Evolutionary conservation across 2,329 filamentous ascomycete genomes (phyloP).

Genomic region (Diaporthe destruens): DNA sequence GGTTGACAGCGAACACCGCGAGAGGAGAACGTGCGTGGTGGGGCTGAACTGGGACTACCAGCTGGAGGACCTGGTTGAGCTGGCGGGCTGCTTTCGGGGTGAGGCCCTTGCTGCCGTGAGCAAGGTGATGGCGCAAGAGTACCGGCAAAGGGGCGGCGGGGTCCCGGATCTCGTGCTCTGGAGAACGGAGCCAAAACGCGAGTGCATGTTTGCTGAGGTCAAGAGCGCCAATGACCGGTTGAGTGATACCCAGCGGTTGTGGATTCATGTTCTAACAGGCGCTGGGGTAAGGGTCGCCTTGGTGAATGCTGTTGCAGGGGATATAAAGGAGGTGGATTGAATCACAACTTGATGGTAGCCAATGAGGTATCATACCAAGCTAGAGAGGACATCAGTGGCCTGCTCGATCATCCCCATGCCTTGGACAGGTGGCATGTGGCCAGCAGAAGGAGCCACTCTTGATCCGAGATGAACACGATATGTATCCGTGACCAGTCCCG

Average conservation of each 20-base stretch:
- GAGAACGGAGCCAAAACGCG: constrained; percentile 63
- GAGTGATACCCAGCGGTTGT: constrained; percentile 95
- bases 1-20: constrained; percentile 77
- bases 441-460: background rate
- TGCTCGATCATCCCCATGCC: background rate
- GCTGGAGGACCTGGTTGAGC: constrained; percentile 81
- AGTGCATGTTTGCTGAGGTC: constrained; percentile 83
- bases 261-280: constrained; percentile 92
- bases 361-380: background rate
- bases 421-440: background rate
- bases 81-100: constrained; percentile 83
- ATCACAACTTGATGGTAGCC: background rate
- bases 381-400: background rate
- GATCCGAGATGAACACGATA: background rate
- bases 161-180: constrained; percentile 95
- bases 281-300: constrained; percentile 90
- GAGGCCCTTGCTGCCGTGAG: constrained; percentile 85
- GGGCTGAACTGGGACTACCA: constrained; percentile 93
- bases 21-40: constrained; percentile 84
- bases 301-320: constrained; percentile 72
- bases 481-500: background rate
- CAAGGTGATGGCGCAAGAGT: constrained; percentile 96
- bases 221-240: constrained; percentile 91
- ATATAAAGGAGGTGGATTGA: constrained; percentile 60
- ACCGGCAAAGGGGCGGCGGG: constrained; percentile 85